Percentiles rank a stretch among this genome's conserved stretches.
phyloP scores from a whole-genome alignment of 164 flowering plant genomes.

The Annona squamosa region DNA sequence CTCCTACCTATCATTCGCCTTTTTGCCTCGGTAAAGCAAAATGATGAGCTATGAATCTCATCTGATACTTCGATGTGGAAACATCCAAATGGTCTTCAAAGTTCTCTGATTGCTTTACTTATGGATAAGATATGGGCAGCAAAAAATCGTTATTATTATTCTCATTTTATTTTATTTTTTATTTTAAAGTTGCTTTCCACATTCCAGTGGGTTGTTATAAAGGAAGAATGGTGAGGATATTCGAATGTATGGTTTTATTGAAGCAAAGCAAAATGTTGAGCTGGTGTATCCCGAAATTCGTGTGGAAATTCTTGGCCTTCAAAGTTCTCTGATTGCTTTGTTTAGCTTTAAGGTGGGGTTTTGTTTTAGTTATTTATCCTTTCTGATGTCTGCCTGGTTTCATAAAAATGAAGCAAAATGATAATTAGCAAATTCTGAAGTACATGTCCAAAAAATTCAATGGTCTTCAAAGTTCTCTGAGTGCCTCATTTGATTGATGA shows the following conservation, averaged over 20 bases:
- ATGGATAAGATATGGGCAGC: not conserved
- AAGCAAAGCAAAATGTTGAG: constrained; percentile 3
- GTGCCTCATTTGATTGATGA: not conserved
- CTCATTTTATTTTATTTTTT: too few species aligned
- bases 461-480: not conserved
- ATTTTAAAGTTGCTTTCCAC: not conserved
- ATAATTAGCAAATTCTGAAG: not conserved
- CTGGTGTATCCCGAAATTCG: not conserved
- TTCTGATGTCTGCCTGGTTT: not conserved
- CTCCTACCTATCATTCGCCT: not conserved
- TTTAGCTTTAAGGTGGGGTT: too few species aligned
- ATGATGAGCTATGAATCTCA: not conserved
- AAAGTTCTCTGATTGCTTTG: not conserved
- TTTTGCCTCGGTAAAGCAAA: constrained; percentile 1
- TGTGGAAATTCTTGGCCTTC: not conserved
- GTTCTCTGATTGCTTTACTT: constrained; percentile 3
- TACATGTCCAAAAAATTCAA: not conserved
- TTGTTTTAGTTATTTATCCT: not conserved
- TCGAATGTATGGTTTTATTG: not conserved
- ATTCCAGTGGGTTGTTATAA: too few species aligned
- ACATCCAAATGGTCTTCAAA: not conserved
- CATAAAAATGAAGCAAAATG: not conserved
- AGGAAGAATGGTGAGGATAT: too few species aligned
- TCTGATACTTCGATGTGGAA: constrained; percentile 1
- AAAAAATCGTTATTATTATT: not conserved